A percentile compares a stretch with the other conserved stretches of the same genome.
Evolutionary conservation across 2,329 filamentous ascomycete genomes (phyloP).

Genomic region (Lachnellula suecica): DNA sequence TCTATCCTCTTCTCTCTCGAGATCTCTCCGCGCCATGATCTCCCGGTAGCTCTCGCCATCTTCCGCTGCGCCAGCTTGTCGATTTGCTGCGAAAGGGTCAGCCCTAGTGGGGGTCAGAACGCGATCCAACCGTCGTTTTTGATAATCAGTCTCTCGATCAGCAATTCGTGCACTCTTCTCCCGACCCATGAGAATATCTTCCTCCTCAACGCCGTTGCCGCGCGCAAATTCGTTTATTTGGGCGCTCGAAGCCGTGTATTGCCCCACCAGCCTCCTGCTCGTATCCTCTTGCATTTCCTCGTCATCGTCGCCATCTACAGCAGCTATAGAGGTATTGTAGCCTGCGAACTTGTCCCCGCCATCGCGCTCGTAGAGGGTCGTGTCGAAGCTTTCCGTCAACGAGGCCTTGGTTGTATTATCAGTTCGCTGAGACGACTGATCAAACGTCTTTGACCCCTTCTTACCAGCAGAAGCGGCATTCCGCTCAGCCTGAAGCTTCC

Average conservation of each 20-base stretch:
- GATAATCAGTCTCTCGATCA: conserved; percentile 95
- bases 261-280: conserved; percentile 79
- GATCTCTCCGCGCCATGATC: conserved; percentile 84
- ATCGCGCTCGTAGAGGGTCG: conserved; percentile 78
- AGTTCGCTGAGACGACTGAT: conserved; percentile 76
- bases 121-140: conserved; percentile 91
- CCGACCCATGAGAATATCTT: conserved; percentile 79
- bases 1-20: conserved; percentile 91
- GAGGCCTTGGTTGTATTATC: conserved; percentile 87
- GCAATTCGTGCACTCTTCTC: conserved; percentile 90
- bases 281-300: conserved; percentile 76
- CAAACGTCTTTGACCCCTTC: conserved; percentile 79
- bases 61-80: conserved; percentile 62
- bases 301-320: conserved; percentile 75
- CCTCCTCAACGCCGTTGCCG: conserved; percentile 84
- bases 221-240: conserved; percentile 94
- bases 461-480: conserved; percentile 76
- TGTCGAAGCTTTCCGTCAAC: conserved; percentile 87
- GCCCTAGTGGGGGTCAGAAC: conserved; percentile 81
- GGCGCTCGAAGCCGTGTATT: conserved; percentile 89
- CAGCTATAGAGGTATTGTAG: conserved; percentile 87
- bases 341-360: conserved; percentile 80
- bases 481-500: conserved; percentile 88
- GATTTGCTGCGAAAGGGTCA: conserved; percentile 80
- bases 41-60: conserved; percentile 84